These are phyloP conservation scores for Aspergillus heteromorphus DNA, from an alignment of 495 filamentous ascomycete species.

Conservation along the genomic window DNA sequence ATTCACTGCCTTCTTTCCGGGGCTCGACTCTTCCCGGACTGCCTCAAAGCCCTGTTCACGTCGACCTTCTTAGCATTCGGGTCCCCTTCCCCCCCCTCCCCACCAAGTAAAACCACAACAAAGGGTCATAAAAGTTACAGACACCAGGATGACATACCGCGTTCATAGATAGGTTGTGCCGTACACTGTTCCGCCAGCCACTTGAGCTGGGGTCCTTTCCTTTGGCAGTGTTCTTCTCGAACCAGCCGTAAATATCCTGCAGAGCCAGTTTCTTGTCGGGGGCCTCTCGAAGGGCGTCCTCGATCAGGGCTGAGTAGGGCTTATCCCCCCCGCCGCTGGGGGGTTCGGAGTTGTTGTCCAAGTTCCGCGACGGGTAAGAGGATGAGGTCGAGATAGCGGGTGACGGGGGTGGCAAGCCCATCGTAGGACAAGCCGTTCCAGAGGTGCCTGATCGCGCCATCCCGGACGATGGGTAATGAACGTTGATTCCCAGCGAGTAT, in stretches of 20 bases:
- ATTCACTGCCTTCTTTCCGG: constrained; percentile 54
- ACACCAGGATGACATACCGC: constrained; percentile 71
- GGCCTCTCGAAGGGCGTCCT: constrained; percentile 61
- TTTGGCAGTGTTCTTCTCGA: constrained; percentile 74
- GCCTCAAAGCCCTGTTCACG: constrained; percentile 58
- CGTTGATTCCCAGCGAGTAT: constrained; percentile 1
- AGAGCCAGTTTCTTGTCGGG: constrained; percentile 66
- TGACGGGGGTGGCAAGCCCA: constrained; percentile 15
- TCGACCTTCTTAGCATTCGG: constrained; percentile 4
- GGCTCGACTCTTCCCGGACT: constrained; percentile 38
- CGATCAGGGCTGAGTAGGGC: constrained; percentile 84
- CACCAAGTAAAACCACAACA: no score
- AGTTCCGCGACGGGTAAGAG: constrained; percentile 16
- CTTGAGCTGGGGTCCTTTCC: constrained; percentile 55
- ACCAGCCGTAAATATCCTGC: constrained; percentile 88
- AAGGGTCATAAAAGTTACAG: no score
- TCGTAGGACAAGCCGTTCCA: constrained; percentile 7
- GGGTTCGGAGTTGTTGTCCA: constrained; percentile 12
- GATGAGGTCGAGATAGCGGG: constrained; percentile 20
- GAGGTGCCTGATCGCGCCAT: constrained; percentile 2
- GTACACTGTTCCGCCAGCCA: constrained; percentile 96
- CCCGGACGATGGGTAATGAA: constrained; percentile 7
- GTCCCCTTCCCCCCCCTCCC: no score
- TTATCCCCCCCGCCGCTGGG: constrained; percentile 23
- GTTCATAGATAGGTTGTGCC: constrained; percentile 98